phyloP scores from a whole-genome alignment of 257 asterid species.

The Gentiana dahurica region DNA sequence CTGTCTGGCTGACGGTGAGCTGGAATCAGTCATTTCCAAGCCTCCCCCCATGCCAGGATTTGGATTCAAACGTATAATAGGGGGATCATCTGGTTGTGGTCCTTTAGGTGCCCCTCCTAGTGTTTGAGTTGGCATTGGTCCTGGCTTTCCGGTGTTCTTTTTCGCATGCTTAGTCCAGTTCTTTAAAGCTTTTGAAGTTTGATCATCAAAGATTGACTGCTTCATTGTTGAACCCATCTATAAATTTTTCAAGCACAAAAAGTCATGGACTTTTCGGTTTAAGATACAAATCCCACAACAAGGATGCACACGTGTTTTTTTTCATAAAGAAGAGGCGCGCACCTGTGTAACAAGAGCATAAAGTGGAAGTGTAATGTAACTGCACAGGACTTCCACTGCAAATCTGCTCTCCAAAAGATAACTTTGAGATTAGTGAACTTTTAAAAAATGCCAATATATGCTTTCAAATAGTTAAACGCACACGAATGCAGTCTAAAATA shows the following conservation, averaged over 20 bases:
- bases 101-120: constrained; percentile 40
- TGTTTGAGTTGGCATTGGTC: constrained; percentile 14
- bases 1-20: constrained; percentile 1
- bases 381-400: constrained; percentile 68
- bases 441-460: too few relatives aligned
- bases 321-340: background rate
- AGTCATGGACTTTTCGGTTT: background rate
- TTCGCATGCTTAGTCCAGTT: constrained; percentile 74
- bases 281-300: background rate
- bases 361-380: constrained; percentile 91
- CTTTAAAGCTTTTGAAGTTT: constrained; percentile 80
- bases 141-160: constrained; percentile 16
- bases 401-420: constrained; percentile 33
- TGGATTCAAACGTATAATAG: background rate
- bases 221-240: constrained; percentile 97
- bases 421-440: background rate
- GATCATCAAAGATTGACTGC: constrained; percentile 80
- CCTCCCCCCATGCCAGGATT: constrained; percentile 9
- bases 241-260: background rate
- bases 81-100: constrained; percentile 27
- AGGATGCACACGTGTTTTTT: background rate
- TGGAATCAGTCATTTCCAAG: constrained; percentile 5
- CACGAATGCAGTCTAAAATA: background rate
- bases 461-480: too few relatives aligned
- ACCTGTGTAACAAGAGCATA: constrained; percentile 98